A percentile compares a stretch with the other conserved stretches of the same genome.
Evolutionary conservation across 2,329 filamentous ascomycete species (phyloP).

Genomic region (Claviceps citrina): DNA sequence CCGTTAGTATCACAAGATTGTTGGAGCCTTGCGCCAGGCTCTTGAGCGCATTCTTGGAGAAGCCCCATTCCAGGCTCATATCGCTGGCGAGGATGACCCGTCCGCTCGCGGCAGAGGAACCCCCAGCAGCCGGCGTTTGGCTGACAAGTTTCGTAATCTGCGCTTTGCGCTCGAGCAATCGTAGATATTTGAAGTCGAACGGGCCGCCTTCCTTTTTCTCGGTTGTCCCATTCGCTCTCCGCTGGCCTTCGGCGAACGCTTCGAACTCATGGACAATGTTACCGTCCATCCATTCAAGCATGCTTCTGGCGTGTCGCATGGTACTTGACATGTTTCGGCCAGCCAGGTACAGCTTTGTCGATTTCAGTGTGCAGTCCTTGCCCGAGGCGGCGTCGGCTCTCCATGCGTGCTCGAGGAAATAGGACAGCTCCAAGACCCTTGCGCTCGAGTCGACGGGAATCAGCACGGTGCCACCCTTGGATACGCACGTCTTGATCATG

Average conservation of each 20-base stretch:
- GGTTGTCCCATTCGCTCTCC: constrained; percentile 29
- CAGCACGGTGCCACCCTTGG: constrained; percentile 74
- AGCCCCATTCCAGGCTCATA: constrained; percentile 83
- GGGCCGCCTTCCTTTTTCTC: constrained; percentile 49
- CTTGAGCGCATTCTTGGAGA: constrained; percentile 67
- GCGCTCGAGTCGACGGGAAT: constrained; percentile 93
- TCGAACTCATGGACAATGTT: constrained; percentile 87
- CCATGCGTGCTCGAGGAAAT: constrained; percentile 87
- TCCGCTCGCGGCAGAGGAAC: constrained; percentile 28
- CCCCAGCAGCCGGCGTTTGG: constrained; percentile 23
- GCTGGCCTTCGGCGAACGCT: constrained; percentile 41
- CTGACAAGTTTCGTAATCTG: constrained; percentile 58
- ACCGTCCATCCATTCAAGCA: constrained; percentile 99
- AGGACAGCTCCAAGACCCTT: constrained; percentile 81
- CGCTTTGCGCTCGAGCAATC: constrained; percentile 64
- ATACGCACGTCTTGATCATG: constrained; percentile 64
- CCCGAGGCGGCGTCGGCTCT: constrained; percentile 43
- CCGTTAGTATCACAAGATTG: constrained; percentile 79
- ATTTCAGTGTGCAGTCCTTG: constrained; percentile 33
- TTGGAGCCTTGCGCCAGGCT: constrained; percentile 58
- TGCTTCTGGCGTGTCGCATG: constrained; percentile 79
- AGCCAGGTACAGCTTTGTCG: constrained; percentile 60
- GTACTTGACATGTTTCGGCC: constrained; percentile 77
- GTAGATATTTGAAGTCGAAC: constrained; percentile 80
- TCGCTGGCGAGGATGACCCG: constrained; percentile 86